Conservation (phyloP, 2,329 filamentous ascomycete species). For the Neoscytalidium dimidiatum region DNA sequence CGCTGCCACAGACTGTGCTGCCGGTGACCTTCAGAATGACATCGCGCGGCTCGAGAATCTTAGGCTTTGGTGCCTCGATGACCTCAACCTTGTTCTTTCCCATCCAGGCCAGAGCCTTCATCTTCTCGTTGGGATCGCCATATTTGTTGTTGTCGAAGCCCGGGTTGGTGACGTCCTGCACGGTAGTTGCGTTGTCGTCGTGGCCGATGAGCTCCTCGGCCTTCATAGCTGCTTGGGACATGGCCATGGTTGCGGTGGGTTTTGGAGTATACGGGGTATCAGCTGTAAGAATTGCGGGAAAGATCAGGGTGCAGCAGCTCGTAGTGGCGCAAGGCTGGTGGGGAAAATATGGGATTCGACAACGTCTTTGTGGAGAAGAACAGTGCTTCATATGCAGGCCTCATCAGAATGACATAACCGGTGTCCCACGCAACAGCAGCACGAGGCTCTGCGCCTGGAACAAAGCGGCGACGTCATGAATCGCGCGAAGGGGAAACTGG, state of each 20-base stretch:
- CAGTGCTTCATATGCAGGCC: neutral
- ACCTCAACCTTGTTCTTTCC: slow-evolving; percentile 75
- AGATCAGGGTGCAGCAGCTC: neutral
- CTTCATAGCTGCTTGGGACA: slow-evolving; percentile 67
- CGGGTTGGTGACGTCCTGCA: slow-evolving; percentile 61
- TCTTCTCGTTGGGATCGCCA: slow-evolving; percentile 53
- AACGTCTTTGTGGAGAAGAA: no score
- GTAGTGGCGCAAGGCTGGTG: neutral
- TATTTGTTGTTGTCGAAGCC: slow-evolving; percentile 45
- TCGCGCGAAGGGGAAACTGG: slow-evolving; percentile 2
- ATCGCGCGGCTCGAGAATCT: slow-evolving; percentile 70
- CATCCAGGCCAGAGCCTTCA: slow-evolving; percentile 82
- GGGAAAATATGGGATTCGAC: no score
- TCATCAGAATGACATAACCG: slow-evolving; percentile 6
- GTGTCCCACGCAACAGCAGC: neutral
- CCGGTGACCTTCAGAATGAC: slow-evolving; percentile 79
- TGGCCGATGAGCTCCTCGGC: slow-evolving; percentile 71
- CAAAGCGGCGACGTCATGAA: slow-evolving; percentile 8
- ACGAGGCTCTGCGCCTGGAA: neutral
- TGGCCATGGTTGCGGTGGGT: slow-evolving; percentile 49
- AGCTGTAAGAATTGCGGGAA: neutral
- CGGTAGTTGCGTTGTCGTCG: slow-evolving; percentile 62
- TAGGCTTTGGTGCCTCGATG: slow-evolving; percentile 68
- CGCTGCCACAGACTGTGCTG: slow-evolving; percentile 62
- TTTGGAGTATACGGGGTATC: neutral